These are phyloP conservation scores for Yarrowia keelungensis DNA, from an alignment of 805 yeast species.

Conservation along the genomic window DNA sequence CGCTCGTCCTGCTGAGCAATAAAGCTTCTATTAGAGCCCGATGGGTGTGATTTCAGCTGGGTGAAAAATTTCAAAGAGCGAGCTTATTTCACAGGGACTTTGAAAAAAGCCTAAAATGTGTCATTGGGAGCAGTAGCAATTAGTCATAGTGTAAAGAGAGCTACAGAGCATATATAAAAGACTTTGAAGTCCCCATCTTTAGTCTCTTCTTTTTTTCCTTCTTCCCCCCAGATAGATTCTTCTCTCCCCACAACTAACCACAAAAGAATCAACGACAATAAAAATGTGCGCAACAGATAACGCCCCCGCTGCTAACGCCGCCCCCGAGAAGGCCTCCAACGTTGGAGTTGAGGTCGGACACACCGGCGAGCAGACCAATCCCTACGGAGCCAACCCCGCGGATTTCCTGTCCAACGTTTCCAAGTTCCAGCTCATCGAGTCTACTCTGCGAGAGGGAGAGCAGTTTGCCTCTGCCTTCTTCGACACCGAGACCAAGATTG, in stretches of 20 bases:
- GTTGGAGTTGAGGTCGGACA: conserved; percentile 38
- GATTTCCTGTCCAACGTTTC: conserved; percentile 90
- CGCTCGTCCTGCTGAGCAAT: conserved; percentile 6
- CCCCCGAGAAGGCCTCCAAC: conserved; percentile 31
- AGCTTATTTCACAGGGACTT: conserved; percentile 12
- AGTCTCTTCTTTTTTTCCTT: conserved; percentile 17
- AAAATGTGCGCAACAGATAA: conserved; percentile 38
- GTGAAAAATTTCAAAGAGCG: conserved; percentile 18
- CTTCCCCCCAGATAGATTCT: conserved; percentile 5
- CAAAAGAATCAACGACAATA: conserved; percentile 2
- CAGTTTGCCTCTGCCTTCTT: conserved; percentile 98
- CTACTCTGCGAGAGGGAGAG: conserved; percentile 97
- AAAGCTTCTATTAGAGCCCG: conserved; percentile 23
- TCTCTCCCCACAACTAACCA: conserved; percentile 3
- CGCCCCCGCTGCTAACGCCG: conserved; percentile 36
- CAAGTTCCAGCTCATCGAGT: conserved; percentile 89
- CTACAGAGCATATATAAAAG: conserved; percentile 28
- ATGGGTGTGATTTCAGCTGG: conserved; percentile 13
- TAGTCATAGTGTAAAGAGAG: conserved; percentile 30
- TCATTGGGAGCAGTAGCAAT: conserved; percentile 39
- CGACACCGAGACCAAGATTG: conserved; percentile 91
- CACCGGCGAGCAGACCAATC: conserved; percentile 56
- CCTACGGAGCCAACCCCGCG: conserved; percentile 95
- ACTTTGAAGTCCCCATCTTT: conserved; percentile 19
- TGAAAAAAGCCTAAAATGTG: conserved; percentile 36